phyloP scores from a whole-genome alignment of 495 filamentous ascomycete species.

The Penicillium steckii region DNA sequence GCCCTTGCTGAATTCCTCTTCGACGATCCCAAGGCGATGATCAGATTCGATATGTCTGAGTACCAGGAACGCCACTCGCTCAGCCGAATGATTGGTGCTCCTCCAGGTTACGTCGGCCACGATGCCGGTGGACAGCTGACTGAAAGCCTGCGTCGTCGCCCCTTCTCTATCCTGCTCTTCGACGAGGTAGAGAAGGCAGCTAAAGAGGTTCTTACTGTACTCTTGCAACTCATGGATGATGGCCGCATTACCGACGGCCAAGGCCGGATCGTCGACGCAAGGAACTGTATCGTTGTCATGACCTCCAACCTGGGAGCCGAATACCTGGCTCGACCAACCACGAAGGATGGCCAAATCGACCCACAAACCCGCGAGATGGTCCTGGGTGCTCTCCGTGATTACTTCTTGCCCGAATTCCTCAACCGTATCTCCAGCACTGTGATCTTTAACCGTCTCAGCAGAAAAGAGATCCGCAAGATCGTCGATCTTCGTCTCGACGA shows the following conservation, averaged over 20 bases:
- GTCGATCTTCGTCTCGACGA: conserved; percentile 87
- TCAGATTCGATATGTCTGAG: conserved; percentile 99
- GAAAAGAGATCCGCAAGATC: conserved; percentile 86
- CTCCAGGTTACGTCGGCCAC: conserved; percentile 95
- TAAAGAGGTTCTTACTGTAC: conserved; percentile 94
- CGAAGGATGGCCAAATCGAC: conserved; percentile 82
- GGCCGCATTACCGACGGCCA: conserved; percentile 98
- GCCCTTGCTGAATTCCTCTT: conserved; percentile 97
- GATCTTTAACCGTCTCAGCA: conserved; percentile 96
- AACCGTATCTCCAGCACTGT: conserved; percentile 94
- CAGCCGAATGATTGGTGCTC: conserved; percentile 95
- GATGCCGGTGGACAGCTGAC: conserved; percentile 95
- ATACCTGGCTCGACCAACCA: conserved; percentile 76
- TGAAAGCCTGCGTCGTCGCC: conserved; percentile 85
- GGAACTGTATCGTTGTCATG: conserved; percentile 99
- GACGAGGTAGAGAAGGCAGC: conserved; percentile 98
- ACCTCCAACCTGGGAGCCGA: conserved; percentile 96
- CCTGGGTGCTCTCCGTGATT: conserved; percentile 82
- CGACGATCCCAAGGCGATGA: conserved; percentile 96
- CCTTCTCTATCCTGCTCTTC: conserved; percentile 97
- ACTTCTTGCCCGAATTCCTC: conserved; percentile 97
- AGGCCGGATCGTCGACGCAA: conserved; percentile 88
- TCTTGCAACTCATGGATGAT: conserved; percentile 98
- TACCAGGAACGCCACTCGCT: conserved; percentile 97
- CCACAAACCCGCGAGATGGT: conserved; percentile 83